These are phyloP conservation scores for Suillus placidus DNA, from an alignment of 768 basidiomycete species.

Conservation along the genomic window DNA sequence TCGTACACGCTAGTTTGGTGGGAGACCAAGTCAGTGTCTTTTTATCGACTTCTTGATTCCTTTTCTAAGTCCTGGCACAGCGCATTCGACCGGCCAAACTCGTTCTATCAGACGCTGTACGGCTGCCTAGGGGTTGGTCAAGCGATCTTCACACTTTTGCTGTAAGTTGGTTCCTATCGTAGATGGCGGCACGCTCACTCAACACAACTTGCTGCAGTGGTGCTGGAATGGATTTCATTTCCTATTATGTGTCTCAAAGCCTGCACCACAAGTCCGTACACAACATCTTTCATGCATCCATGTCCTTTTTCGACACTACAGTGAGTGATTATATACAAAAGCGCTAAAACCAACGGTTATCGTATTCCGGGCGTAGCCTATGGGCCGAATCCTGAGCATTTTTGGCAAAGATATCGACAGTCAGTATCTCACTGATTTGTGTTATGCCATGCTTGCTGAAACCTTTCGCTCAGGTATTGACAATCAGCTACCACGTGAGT, in stretches of 20 bases:
- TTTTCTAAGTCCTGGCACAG: conserved; percentile 27
- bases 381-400: conserved; percentile 61
- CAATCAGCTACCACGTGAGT: conserved; percentile 58
- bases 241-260: conserved; percentile 61
- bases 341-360: neutral
- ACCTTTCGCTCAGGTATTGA: conserved; percentile 36
- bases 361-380: conserved; percentile 43
- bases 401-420: conserved; percentile 72
- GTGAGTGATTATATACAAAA: conserved; percentile 30
- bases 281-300: conserved; percentile 69
- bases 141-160: conserved; percentile 56
- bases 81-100: conserved; percentile 49
- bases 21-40: conserved; percentile 55
- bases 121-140: conserved; percentile 63
- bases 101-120: conserved; percentile 68
- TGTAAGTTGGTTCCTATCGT: conserved; percentile 41
- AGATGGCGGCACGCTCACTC: neutral
- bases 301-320: conserved; percentile 78
- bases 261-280: conserved; percentile 59
- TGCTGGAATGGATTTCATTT: conserved; percentile 55
- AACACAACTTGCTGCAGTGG: conserved; percentile 39
- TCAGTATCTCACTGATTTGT: conserved; percentile 23
- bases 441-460: neutral
- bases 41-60: neutral
- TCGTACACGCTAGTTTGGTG: conserved; percentile 75